phyloP scores from a whole-genome alignment of 768 basidiomycete genomes.

The Lyophyllum semitale region DNA sequence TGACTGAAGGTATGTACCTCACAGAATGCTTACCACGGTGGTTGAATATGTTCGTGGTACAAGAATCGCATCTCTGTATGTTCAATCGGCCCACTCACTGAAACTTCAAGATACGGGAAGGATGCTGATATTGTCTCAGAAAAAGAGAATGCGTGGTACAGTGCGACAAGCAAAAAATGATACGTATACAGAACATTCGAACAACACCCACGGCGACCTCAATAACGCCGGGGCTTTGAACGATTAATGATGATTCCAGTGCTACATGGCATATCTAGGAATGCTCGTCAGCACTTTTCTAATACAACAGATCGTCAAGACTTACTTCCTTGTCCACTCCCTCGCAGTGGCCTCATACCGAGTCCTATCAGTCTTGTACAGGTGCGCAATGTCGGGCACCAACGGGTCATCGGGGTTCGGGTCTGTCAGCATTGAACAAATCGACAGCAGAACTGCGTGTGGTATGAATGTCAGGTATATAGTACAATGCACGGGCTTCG shows the following conservation, averaged over 20 bases:
- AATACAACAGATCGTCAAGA: constrained; percentile 15
- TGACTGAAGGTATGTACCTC: no score
- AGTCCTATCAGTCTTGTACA: constrained; percentile 98
- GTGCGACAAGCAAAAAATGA: constrained; percentile 20
- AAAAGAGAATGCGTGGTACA: constrained; percentile 21
- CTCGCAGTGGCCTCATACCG: constrained; percentile 97
- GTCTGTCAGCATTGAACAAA: constrained; percentile 99
- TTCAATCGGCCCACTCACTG: no score
- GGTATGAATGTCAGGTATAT: constrained; percentile 2
- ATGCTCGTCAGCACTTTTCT: constrained; percentile 10
- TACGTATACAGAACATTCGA: constrained; percentile 23
- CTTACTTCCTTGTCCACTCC: constrained; percentile 99
- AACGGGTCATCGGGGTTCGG: constrained; percentile 99
- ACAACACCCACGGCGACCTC: constrained; percentile 12
- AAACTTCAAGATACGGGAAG: background rate
- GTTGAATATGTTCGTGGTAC: no score
- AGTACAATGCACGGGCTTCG: constrained; percentile 2
- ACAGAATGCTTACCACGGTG: no score
- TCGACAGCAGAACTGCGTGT: constrained; percentile 83
- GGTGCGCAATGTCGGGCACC: constrained; percentile 96
- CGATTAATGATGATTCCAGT: constrained; percentile 15
- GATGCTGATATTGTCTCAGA: constrained; percentile 20
- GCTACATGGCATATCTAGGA: constrained; percentile 56
- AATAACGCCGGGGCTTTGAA: constrained; percentile 4
- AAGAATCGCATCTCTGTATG: no score